Conservation (phyloP, 2,329 filamentous ascomycete species). For the Mollisiaceae sp. region DNA sequence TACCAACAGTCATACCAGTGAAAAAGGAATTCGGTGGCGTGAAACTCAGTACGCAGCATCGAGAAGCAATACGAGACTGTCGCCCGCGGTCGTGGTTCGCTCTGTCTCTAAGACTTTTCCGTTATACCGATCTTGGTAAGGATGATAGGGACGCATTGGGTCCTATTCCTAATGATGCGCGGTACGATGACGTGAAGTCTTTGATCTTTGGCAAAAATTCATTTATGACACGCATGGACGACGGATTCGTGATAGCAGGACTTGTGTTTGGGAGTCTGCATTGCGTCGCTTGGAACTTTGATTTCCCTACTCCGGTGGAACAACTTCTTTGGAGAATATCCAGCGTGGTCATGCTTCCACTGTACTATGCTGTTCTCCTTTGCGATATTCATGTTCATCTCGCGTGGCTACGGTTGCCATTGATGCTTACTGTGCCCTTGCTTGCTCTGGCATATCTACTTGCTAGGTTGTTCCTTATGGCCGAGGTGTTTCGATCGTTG, state of each 20-base stretch:
- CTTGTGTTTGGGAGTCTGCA: background rate
- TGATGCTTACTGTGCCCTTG: background rate
- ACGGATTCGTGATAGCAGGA: background rate
- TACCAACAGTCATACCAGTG: background rate
- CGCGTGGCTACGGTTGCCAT: background rate
- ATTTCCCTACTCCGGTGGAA: background rate
- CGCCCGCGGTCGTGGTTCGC: conserved; percentile 4
- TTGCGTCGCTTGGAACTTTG: conserved; percentile 7
- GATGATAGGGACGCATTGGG: background rate
- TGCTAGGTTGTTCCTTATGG: conserved; percentile 6
- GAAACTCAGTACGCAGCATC: background rate
- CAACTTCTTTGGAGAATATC: conserved; percentile 7
- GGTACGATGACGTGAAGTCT: background rate
- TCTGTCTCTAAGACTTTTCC: background rate
- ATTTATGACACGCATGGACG: background rate
- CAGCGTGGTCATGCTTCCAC: background rate
- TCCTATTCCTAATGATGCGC: conserved; percentile 3
- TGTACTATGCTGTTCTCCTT: background rate
- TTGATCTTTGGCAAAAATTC: background rate
- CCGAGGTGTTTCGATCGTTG: conserved; percentile 2
- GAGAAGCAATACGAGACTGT: conserved; percentile 1
- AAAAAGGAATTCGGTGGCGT: background rate
- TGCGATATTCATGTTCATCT: background rate
- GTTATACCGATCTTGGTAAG: background rate
- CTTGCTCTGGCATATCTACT: background rate